phyloP scores from a whole-genome alignment of 2,329 filamentous ascomycete genomes.

The Sphaerulina musiva region DNA sequence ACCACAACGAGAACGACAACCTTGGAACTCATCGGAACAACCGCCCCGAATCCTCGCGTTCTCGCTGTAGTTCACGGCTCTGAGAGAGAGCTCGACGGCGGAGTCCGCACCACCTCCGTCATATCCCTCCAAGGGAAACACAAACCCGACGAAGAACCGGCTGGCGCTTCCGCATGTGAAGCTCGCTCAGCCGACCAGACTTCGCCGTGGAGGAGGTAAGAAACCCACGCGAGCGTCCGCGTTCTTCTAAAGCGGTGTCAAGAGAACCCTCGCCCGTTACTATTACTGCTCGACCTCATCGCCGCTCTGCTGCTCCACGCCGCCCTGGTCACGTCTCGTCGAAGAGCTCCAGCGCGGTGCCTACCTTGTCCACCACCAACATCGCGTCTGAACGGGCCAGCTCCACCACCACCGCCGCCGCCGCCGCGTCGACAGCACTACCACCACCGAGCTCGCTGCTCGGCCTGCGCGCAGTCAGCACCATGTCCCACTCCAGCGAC shows the following conservation, averaged over 20 bases:
- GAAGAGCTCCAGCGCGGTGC: constrained; percentile 42
- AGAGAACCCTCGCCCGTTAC: background rate
- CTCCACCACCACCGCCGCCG: background rate
- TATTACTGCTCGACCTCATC: background rate
- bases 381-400: constrained; percentile 10
- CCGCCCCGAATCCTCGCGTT: background rate
- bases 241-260: constrained; percentile 11
- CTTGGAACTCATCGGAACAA: too few relatives aligned
- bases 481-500: constrained; percentile 28
- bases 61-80: background rate
- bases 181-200: constrained; percentile 8
- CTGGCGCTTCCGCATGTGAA: constrained; percentile 18
- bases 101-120: constrained; percentile 1
- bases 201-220: constrained; percentile 15
- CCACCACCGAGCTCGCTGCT: constrained; percentile 5
- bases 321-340: constrained; percentile 28
- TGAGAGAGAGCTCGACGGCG: background rate
- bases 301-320: constrained; percentile 6
- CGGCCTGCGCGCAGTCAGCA: constrained; percentile 16
- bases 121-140: constrained; percentile 3
- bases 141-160: constrained; percentile 14
- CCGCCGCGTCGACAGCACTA: constrained; percentile 11
- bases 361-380: constrained; percentile 37
- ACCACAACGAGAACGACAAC: background rate
- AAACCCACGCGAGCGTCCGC: constrained; percentile 10